A percentile compares a stretch with the other conserved stretches of the same genome.
These are phyloP conservation scores for Ogataea methanolica DNA, from an alignment of 805 yeast genomes.

Conservation along the genomic window DNA sequence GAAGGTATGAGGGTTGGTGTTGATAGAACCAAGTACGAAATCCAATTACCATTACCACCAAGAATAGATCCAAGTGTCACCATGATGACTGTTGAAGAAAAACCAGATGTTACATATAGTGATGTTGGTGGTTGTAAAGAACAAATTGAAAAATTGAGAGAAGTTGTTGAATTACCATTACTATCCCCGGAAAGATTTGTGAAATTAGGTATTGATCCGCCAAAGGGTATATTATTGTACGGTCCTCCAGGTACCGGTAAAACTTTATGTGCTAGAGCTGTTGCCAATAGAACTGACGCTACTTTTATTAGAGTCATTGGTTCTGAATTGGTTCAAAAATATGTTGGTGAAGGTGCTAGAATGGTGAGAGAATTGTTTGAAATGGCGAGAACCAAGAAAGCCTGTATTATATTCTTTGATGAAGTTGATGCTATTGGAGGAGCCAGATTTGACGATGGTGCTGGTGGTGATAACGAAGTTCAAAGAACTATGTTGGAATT, in stretches of 20 bases:
- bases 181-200: constrained; percentile 96
- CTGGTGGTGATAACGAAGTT: constrained; percentile 98
- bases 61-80: constrained; percentile 97
- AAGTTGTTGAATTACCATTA: constrained; percentile 91
- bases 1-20: constrained; percentile 99
- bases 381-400: constrained; percentile 98
- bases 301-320: constrained; percentile 98
- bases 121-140: constrained; percentile 99
- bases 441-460: constrained; percentile 99
- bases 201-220: constrained; percentile 96
- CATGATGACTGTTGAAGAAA: constrained; percentile 99
- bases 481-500: constrained; percentile 98
- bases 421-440: constrained; percentile 99
- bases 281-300: constrained; percentile 98
- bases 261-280: constrained; percentile 97
- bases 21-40: constrained; percentile 94
- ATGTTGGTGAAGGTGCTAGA: constrained; percentile 99
- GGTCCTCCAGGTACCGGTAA: constrained; percentile 99
- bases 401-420: constrained; percentile 96
- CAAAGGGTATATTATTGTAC: constrained; percentile 92
- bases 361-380: constrained; percentile 98
- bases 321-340: constrained; percentile 95
- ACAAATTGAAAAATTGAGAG: constrained; percentile 93
- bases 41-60: constrained; percentile 96
- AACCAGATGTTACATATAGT: constrained; percentile 97